Percentiles rank a stretch among this genome's conserved stretches.
phyloP scores from a whole-genome alignment of 345 rosid genomes.

The Anacardium occidentale region DNA sequence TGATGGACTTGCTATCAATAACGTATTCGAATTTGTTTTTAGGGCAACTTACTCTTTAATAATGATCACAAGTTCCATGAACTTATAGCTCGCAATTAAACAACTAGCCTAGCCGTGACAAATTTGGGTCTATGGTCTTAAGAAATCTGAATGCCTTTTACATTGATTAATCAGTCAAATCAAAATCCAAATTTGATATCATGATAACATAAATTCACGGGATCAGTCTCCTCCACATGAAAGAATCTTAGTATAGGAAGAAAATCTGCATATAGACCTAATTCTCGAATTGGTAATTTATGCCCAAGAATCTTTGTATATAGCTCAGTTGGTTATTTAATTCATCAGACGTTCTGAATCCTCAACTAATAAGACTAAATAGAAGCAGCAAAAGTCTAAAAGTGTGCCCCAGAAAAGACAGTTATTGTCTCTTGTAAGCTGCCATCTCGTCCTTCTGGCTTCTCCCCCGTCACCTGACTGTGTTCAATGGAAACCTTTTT shows the following conservation, averaged over 20 bases:
- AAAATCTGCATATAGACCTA: background rate
- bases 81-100: background rate
- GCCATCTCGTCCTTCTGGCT: background rate
- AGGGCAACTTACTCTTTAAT: background rate
- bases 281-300: background rate
- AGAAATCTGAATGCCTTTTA: background rate
- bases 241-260: background rate
- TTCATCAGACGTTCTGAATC: background rate
- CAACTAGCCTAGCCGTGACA: background rate
- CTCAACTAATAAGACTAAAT: background rate
- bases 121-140: background rate
- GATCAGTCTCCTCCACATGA: background rate
- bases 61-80: background rate
- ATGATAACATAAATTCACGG: slow-evolving; percentile 9
- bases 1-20: background rate
- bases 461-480: background rate
- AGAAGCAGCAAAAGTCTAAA: background rate
- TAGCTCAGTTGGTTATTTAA: no score
- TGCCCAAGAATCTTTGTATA: no score
- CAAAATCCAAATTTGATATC: background rate
- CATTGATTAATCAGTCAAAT: background rate
- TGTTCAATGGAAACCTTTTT: background rate
- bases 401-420: background rate
- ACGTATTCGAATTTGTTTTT: background rate
- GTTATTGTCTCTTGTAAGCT: background rate